Percentiles rank a stretch among this genome's conserved stretches.
phyloP scores from a whole-genome alignment of 352 stramenopile genomes.

The Hyaloperonospora brassicae region DNA sequence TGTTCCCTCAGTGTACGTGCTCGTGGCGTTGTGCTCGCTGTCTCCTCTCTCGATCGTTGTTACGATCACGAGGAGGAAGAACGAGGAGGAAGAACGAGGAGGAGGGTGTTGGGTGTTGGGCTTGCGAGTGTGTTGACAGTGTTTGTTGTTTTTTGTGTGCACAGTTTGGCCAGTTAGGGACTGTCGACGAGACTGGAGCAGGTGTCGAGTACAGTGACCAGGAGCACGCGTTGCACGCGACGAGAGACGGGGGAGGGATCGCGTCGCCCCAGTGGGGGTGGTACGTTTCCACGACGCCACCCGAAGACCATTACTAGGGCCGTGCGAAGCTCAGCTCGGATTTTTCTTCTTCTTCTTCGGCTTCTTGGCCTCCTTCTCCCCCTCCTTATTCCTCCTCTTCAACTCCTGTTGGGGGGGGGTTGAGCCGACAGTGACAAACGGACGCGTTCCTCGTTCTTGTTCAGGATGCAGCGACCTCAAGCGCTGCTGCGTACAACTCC shows the following conservation, averaged over 20 bases:
- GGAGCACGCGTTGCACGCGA: constrained; percentile 19
- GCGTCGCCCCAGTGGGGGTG: constrained; percentile 70
- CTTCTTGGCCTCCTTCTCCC: not conserved
- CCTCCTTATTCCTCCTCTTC: too few species aligned
- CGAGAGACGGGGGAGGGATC: constrained; percentile 27
- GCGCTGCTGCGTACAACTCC: too few species aligned
- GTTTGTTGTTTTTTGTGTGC: constrained; percentile 1
- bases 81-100: too few species aligned
- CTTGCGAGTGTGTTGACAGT: constrained; percentile 1
- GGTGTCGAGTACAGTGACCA: constrained; percentile 13
- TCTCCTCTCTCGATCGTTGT: too few species aligned
- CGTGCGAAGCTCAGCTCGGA: too few species aligned
- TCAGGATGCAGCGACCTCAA: too few species aligned
- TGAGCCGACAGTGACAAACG: too few species aligned
- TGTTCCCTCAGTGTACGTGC: constrained; percentile 28
- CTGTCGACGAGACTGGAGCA: constrained; percentile 6
- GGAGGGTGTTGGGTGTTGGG: not conserved
- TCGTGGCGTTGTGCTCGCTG: too few species aligned
- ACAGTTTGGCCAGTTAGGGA: constrained; percentile 25
- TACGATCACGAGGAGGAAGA: too few species aligned
- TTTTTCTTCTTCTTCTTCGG: constrained; percentile 1
- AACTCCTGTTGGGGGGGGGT: too few species aligned
- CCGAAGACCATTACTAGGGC: constrained; percentile 57
- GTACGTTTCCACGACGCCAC: constrained; percentile 76
- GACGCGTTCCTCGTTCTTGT: too few species aligned